A percentile compares a stretch with the other conserved stretches of the same genome.
Evolutionary conservation across 192 early-diverging fungal genomes (phyloP).

Genomic region (Rhizophagus prolifer): DNA sequence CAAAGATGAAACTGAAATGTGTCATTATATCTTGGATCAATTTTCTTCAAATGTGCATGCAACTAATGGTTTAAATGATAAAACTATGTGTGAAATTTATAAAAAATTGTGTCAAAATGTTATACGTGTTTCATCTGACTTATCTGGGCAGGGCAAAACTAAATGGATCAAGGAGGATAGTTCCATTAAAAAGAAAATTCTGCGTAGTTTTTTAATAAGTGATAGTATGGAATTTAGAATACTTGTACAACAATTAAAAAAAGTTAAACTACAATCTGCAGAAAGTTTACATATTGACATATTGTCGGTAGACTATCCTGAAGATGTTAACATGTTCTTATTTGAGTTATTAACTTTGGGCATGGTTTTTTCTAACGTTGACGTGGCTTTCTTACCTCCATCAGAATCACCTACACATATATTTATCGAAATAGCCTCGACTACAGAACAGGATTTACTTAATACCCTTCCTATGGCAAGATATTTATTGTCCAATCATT

Average conservation of each 20-base stretch:
- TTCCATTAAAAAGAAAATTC: neutral
- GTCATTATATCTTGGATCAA: conserved; percentile 31
- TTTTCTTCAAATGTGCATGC: conserved; percentile 21
- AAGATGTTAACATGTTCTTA: conserved; percentile 31
- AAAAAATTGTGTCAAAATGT: conserved; percentile 22
- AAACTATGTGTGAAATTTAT: conserved; percentile 20
- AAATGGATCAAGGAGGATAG: conserved; percentile 22
- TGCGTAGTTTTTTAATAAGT: conserved; percentile 24
- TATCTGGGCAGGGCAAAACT: conserved; percentile 32
- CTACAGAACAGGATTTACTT: conserved; percentile 22
- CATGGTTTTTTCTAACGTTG: neutral
- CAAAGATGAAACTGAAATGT: neutral
- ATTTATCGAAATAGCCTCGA: conserved; percentile 32
- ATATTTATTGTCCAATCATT: neutral
- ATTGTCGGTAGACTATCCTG: conserved; percentile 9
- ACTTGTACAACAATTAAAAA: conserved; percentile 7
- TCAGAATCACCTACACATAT: neutral
- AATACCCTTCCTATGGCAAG: conserved; percentile 8
- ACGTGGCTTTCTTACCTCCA: conserved; percentile 17
- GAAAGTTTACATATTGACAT: conserved; percentile 32
- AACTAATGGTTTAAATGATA: conserved; percentile 9
- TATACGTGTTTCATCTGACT: conserved; percentile 23
- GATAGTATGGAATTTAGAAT: conserved; percentile 15
- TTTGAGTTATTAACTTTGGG: conserved; percentile 28
- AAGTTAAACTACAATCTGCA: neutral